These are phyloP conservation scores for Lathyrus oleraceus DNA, from an alignment of 306 rosid genomes.

Conservation along the genomic window DNA sequence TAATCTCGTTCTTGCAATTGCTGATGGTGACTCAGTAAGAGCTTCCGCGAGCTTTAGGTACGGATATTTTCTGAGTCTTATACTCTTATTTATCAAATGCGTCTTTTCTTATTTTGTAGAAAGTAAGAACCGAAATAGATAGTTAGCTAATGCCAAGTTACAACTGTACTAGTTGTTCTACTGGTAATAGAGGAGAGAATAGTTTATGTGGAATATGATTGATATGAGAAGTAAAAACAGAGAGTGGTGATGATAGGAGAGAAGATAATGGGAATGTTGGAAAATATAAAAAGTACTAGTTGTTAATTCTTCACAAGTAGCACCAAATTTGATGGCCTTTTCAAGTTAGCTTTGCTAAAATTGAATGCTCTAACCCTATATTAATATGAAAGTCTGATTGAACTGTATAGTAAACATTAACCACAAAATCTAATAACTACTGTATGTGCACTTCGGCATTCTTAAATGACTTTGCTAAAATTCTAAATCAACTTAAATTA, in stretches of 20 bases:
- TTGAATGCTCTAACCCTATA: conserved; percentile 9
- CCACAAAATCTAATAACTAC: not conserved
- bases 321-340: conserved; percentile 27
- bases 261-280: conserved; percentile 17
- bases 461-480: not conserved
- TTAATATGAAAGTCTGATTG: conserved; percentile 6
- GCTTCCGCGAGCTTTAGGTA: conserved; percentile 88
- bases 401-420: not conserved
- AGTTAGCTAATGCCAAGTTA: not conserved
- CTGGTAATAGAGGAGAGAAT: conserved; percentile 18
- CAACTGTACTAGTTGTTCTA: not conserved
- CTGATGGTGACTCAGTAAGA: conserved; percentile 69
- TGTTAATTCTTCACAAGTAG: conserved; percentile 26
- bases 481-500: not conserved
- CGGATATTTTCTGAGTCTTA: not conserved
- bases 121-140: conserved; percentile 24
- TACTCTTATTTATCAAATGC: conserved; percentile 15
- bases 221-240: conserved; percentile 6
- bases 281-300: not conserved
- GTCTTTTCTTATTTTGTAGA: conserved; percentile 21
- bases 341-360: conserved; percentile 11
- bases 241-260: not conserved
- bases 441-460: not conserved
- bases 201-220: conserved; percentile 27
- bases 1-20: conserved; percentile 81